phyloP scores from a whole-genome alignment of 306 rosid species.

The Lupinus albus region DNA sequence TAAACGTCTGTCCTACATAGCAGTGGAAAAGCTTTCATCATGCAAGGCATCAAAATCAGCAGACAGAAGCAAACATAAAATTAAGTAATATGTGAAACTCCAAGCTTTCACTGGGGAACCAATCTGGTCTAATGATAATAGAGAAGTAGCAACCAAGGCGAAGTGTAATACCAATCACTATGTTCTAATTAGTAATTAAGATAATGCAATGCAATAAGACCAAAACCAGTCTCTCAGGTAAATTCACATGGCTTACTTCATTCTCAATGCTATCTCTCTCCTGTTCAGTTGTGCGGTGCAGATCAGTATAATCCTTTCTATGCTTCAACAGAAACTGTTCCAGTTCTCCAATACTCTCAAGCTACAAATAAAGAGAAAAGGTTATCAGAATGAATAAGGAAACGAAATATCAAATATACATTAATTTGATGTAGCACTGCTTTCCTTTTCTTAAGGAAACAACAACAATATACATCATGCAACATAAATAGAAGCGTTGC shows the following conservation, averaged over 20 bases:
- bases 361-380: conserved; percentile 31
- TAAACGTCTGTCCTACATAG: too few relatives aligned
- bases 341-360: conserved; percentile 70
- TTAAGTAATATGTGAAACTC: too few relatives aligned
- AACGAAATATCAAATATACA: conserved; percentile 22
- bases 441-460: conserved; percentile 10
- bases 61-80: too few relatives aligned
- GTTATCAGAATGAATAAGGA: conserved; percentile 2
- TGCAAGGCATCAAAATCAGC: too few relatives aligned
- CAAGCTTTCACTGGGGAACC: too few relatives aligned
- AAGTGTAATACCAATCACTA: too few relatives aligned
- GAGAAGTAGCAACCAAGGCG: too few relatives aligned
- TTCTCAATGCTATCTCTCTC: conserved; percentile 97
- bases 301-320: conserved; percentile 86
- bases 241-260: conserved; percentile 61
- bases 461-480: not conserved
- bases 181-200: too few relatives aligned
- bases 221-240: too few relatives aligned
- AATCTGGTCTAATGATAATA: too few relatives aligned
- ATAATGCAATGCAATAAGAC: too few relatives aligned
- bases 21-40: too few relatives aligned
- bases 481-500: conserved; percentile 5
- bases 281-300: conserved; percentile 78
- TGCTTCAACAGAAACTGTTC: conserved; percentile 80
- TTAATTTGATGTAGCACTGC: not conserved